These are phyloP conservation scores for Coemansia sp. DNA, from an alignment of 192 early-diverging fungal genomes.

Conservation along the genomic window DNA sequence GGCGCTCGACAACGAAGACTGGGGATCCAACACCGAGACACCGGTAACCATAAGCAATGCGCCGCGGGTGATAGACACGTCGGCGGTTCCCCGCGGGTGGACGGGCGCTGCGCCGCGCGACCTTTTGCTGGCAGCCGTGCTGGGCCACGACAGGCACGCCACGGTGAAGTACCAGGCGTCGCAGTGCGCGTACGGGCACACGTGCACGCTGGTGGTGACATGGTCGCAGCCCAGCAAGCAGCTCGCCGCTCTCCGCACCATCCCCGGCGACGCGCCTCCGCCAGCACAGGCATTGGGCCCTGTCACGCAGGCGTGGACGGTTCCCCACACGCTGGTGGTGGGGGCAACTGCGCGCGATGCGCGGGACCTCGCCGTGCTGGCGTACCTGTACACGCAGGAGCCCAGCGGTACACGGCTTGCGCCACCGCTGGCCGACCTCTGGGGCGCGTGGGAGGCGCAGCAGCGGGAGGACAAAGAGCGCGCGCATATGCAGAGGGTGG, in stretches of 20 bases:
- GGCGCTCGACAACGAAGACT: too few relatives aligned
- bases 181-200: background rate
- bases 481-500: background rate
- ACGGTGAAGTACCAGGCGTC: background rate
- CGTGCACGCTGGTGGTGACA: background rate
- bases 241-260: background rate
- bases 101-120: slow-evolving; percentile 8
- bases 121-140: slow-evolving; percentile 1
- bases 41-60: too few relatives aligned
- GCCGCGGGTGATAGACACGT: background rate
- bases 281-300: background rate
- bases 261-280: background rate
- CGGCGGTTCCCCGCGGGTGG: slow-evolving; percentile 12
- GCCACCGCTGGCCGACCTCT: slow-evolving; percentile 15
- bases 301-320: slow-evolving; percentile 14
- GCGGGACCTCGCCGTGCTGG: slow-evolving; percentile 8
- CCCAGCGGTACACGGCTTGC: background rate
- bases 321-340: background rate
- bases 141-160: slow-evolving; percentile 12
- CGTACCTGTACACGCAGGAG: slow-evolving; percentile 15
- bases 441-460: slow-evolving; percentile 18
- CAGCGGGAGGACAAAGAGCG: background rate
- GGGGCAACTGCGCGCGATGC: slow-evolving; percentile 19
- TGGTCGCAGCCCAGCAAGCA: slow-evolving; percentile 14
- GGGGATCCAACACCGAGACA: background rate